These are phyloP conservation scores for Porpolomopsis calyptriformis DNA, from an alignment of 768 basidiomycete species.

Conservation along the genomic window DNA sequence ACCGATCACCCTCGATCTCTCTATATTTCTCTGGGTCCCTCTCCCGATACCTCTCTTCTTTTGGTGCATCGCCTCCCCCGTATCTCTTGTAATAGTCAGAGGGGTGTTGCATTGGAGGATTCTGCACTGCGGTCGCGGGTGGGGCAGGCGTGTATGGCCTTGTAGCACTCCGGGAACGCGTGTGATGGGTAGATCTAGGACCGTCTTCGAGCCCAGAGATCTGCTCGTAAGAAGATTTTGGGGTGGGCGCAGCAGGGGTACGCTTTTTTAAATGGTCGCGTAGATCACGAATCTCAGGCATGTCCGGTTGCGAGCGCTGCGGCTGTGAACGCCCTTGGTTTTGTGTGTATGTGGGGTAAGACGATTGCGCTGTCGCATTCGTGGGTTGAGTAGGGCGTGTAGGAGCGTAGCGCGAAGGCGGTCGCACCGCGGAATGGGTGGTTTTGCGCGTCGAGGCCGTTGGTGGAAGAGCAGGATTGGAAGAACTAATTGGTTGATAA, in stretches of 20 bases:
- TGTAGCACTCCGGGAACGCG: constrained; percentile 4
- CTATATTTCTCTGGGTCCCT: constrained; percentile 3
- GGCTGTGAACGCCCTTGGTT: neutral
- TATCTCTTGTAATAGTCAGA: constrained; percentile 3
- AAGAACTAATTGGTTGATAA: constrained; percentile 5
- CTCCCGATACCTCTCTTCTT: constrained; percentile 8
- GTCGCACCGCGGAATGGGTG: constrained; percentile 2
- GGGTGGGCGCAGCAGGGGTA: constrained; percentile 3
- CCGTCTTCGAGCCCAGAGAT: constrained; percentile 8
- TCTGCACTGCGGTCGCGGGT: constrained; percentile 3
- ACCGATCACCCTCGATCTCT: constrained; percentile 8
- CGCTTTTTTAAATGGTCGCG: neutral
- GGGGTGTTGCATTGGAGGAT: constrained; percentile 1
- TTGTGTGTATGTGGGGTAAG: neutral
- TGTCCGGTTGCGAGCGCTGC: neutral
- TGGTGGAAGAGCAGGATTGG: constrained; percentile 10
- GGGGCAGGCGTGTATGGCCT: constrained; percentile 3
- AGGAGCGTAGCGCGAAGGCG: constrained; percentile 1
- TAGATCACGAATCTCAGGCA: neutral
- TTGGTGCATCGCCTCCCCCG: constrained; percentile 6
- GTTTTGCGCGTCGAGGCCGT: constrained; percentile 8
- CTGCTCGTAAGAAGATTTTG: constrained; percentile 9
- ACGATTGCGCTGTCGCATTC: neutral
- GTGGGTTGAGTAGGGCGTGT: constrained; percentile 1
- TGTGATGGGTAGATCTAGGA: constrained; percentile 2